These are phyloP conservation scores for Pseudonitzschia pungens DNA, from an alignment of 108 stramenopile species.

Conservation along the genomic window DNA sequence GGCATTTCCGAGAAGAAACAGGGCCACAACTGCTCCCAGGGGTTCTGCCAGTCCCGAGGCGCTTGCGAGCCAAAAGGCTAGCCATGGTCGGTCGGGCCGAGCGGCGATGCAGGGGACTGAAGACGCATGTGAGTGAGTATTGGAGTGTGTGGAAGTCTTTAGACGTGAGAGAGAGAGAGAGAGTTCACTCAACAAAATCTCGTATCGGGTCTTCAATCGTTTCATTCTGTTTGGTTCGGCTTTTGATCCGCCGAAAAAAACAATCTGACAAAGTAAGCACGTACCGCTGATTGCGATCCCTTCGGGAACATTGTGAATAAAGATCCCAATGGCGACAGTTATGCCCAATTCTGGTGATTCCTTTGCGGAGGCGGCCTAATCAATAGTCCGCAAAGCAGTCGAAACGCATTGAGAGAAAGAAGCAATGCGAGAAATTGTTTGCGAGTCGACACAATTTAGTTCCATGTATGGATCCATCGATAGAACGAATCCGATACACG, in stretches of 20 bases:
- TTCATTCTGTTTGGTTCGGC: neutral
- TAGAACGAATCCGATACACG: too few species aligned
- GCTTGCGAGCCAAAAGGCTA: slow-evolving; percentile 72
- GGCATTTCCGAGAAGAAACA: slow-evolving; percentile 31
- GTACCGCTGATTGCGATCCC: slow-evolving; percentile 67
- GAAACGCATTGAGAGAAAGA: too few species aligned
- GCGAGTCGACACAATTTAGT: too few species aligned
- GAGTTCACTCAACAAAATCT: neutral
- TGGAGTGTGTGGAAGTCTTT: neutral
- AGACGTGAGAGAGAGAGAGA: too few species aligned
- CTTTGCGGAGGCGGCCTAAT: slow-evolving; percentile 57
- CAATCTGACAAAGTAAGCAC: neutral
- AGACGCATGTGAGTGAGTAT: neutral
- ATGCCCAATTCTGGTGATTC: slow-evolving; percentile 70
- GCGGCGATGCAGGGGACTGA: slow-evolving; percentile 78
- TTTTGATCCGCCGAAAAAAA: neutral
- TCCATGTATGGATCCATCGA: neutral
- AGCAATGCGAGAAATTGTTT: too few species aligned
- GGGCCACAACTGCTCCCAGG: slow-evolving; percentile 64
- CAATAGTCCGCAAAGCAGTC: slow-evolving; percentile 9
- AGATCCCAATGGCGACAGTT: slow-evolving; percentile 75
- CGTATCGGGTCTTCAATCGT: neutral
- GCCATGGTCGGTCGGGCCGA: slow-evolving; percentile 70
- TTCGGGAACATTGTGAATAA: slow-evolving; percentile 87
- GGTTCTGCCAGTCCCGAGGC: slow-evolving; percentile 78